Conservation (phyloP, 768 basidiomycete species). For the Lactarius pseudohatsudake region DNA sequence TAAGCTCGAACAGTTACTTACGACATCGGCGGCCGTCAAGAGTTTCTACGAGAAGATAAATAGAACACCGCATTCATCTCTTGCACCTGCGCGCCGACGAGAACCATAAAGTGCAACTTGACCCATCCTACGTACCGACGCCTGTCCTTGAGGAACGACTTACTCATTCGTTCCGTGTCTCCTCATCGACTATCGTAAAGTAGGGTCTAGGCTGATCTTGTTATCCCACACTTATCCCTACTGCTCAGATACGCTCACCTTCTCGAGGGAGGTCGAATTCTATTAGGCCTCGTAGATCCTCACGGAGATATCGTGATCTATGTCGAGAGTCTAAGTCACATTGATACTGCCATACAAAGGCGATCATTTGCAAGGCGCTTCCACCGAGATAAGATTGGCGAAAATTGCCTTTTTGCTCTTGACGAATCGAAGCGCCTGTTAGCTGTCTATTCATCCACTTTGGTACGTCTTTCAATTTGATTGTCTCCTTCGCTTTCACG, state of each 20-base stretch:
- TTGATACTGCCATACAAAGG: neutral
- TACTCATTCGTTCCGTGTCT: neutral
- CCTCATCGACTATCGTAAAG: neutral
- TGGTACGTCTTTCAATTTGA: neutral
- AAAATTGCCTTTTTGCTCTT: no score
- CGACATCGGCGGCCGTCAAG: neutral
- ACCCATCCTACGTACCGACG: conserved; percentile 1
- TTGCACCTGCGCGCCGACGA: conserved; percentile 4
- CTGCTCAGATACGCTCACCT: conserved; percentile 8
- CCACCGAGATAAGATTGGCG: no score
- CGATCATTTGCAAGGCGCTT: no score
- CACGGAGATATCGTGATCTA: conserved; percentile 1
- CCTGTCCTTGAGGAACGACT: neutral
- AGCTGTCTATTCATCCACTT: no score
- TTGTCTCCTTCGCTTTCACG: neutral
- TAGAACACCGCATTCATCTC: neutral
- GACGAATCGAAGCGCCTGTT: no score
- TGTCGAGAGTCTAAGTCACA: neutral
- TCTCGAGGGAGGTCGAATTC: conserved; percentile 1
- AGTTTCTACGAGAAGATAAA: neutral
- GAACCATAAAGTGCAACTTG: conserved; percentile 10
- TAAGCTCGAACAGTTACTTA: neutral
- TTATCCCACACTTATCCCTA: neutral
- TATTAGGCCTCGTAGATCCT: neutral
- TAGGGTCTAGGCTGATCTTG: neutral